These are phyloP conservation scores for Nannizziopsis arthrosporioides DNA, from an alignment of 2,329 filamentous ascomycete species.

Conservation along the genomic window DNA sequence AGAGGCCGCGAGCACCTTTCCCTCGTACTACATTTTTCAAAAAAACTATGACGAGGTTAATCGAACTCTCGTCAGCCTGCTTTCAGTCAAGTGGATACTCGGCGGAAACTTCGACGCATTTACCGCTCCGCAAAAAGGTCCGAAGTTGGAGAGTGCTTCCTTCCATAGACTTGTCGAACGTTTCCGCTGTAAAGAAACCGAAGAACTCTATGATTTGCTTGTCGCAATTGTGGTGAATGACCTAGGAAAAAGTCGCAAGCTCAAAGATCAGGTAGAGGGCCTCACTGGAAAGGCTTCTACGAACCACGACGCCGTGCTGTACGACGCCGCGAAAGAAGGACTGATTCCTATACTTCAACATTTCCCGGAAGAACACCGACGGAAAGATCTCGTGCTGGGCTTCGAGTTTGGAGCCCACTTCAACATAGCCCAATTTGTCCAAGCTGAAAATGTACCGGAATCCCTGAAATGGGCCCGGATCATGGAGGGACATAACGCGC, in stretches of 20 bases:
- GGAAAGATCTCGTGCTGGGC: slow-evolving; percentile 25
- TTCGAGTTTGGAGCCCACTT: slow-evolving; percentile 28
- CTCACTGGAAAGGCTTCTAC: too few relatives aligned
- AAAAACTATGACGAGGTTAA: slow-evolving; percentile 30
- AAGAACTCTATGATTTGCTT: too few relatives aligned
- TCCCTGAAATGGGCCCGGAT: slow-evolving; percentile 21
- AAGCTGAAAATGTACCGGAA: slow-evolving; percentile 28
- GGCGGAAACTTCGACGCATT: slow-evolving; percentile 27
- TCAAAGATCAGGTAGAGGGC: too few relatives aligned
- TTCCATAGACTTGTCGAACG: too few relatives aligned
- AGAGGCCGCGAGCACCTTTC: background rate
- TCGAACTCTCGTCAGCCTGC: slow-evolving; percentile 29
- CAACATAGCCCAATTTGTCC: slow-evolving; percentile 31
- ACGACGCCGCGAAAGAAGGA: too few relatives aligned
- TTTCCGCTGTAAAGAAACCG: too few relatives aligned
- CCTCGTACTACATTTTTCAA: slow-evolving; percentile 23
- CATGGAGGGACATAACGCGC: slow-evolving; percentile 20
- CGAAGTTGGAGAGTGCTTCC: too few relatives aligned
- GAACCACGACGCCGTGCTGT: too few relatives aligned
- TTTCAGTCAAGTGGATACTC: slow-evolving; percentile 29
- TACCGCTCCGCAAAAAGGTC: slow-evolving; percentile 12
- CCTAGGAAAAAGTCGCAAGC: too few relatives aligned
- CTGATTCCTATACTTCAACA: too few relatives aligned
- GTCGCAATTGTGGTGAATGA: too few relatives aligned
- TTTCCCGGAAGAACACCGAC: too few relatives aligned